Evolutionary conservation across 371 early-diverging fungal species (phyloP).

Genomic region (Mucor saturninus): DNA sequence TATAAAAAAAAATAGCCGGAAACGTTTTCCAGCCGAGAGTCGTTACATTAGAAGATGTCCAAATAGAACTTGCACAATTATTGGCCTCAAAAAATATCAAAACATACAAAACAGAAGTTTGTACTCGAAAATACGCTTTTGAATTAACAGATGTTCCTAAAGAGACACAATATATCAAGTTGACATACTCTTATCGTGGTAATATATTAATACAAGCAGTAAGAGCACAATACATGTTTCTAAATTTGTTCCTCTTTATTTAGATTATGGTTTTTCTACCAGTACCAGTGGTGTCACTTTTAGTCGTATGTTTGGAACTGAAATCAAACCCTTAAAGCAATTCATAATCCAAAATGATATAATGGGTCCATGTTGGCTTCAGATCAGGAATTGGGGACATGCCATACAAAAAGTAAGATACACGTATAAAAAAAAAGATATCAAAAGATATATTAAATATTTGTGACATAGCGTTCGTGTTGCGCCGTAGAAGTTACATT

Average conservation of each 20-base stretch:
- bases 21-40: constrained; percentile 22
- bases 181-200: constrained; percentile 77
- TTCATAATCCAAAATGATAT: constrained; percentile 89
- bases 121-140: constrained; percentile 89
- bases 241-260: no score
- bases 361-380: constrained; percentile 99
- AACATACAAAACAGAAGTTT: constrained; percentile 58
- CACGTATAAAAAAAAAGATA: no score
- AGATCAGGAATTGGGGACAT: constrained; percentile 50
- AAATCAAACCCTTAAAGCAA: constrained; percentile 86
- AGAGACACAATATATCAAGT: constrained; percentile 83
- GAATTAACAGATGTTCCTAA: constrained; percentile 82
- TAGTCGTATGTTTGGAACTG: constrained; percentile 86
- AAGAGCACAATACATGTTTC: no score
- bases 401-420: no score
- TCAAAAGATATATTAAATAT: no score
- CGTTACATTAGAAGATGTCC: constrained; percentile 71
- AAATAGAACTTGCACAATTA: constrained; percentile 73
- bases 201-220: not conserved
- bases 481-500: no score
- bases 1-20: no score
- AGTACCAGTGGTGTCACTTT: constrained; percentile 81
- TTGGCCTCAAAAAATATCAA: constrained; percentile 59
- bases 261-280: constrained; percentile 69
- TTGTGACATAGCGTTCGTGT: no score